These are phyloP conservation scores for Ophiostoma perfectum DNA, from an alignment of 2,329 filamentous ascomycete species.

Conservation along the genomic window DNA sequence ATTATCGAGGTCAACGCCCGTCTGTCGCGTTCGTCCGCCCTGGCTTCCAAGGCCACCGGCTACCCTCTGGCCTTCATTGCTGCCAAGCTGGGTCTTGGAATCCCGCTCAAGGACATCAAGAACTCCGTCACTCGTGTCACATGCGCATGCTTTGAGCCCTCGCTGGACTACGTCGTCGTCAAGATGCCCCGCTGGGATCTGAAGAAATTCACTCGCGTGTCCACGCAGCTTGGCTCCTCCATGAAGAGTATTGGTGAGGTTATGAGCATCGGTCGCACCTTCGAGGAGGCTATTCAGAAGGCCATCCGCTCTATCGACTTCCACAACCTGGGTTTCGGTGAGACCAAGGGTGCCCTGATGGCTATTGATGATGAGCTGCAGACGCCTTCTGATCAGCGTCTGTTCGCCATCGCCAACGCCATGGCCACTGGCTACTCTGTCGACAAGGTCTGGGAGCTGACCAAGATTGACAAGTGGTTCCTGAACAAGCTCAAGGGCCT, in stretches of 20 bases:
- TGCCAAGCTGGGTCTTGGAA: conserved; percentile 90
- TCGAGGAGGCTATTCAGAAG: conserved; percentile 98
- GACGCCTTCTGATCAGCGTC: conserved; percentile 92
- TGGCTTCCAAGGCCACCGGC: conserved; percentile 96
- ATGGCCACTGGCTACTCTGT: conserved; percentile 93
- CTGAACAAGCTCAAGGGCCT: conserved; percentile 84
- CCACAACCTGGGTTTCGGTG: conserved; percentile 90
- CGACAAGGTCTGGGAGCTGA: conserved; percentile 96
- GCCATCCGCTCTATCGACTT: conserved; percentile 93
- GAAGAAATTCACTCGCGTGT: conserved; percentile 97
- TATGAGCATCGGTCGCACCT: conserved; percentile 94
- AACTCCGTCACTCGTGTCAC: conserved; percentile 95
- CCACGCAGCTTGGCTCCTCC: conserved; percentile 88
- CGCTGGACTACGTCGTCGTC: conserved; percentile 94
- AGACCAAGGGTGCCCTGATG: conserved; percentile 78
- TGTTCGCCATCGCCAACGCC: conserved; percentile 96
- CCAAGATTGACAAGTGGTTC: conserved; percentile 99
- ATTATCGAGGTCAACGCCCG: conserved; percentile 99
- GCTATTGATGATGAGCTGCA: conserved; percentile 93
- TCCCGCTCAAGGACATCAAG: conserved; percentile 91
- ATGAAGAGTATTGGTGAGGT: conserved; percentile 99
- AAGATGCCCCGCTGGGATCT: conserved; percentile 99
- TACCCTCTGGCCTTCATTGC: conserved; percentile 73
- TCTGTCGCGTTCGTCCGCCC: conserved; percentile 91
- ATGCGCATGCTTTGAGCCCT: conserved; percentile 96